Conservation (phyloP, 2,329 filamentous ascomycete genomes). For the Hypoxylon sp. region DNA sequence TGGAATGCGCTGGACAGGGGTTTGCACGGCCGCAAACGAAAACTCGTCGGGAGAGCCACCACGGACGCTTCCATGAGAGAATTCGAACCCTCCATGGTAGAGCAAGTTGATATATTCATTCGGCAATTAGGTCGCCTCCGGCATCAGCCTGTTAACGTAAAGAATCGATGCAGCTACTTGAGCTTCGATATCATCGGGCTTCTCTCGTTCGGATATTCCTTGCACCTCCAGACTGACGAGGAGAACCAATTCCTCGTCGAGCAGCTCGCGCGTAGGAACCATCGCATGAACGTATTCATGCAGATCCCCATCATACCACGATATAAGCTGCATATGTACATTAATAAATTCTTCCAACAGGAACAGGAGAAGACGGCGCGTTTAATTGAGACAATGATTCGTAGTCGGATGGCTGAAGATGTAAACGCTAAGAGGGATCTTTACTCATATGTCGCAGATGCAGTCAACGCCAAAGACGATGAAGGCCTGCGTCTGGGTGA, state of each 20-base stretch:
- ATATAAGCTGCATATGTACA: slow-evolving; percentile 1
- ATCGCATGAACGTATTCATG: slow-evolving; percentile 29
- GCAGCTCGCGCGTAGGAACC: slow-evolving; percentile 3
- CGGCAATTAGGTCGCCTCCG: background rate
- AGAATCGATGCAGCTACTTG: slow-evolving; percentile 16
- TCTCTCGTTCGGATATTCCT: slow-evolving; percentile 36
- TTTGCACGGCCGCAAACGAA: slow-evolving; percentile 37
- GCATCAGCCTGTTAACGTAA: slow-evolving; percentile 35
- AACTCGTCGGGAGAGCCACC: slow-evolving; percentile 32
- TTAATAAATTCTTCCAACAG: slow-evolving; percentile 20
- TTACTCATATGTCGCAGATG: slow-evolving; percentile 63
- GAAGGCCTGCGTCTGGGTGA: slow-evolving; percentile 24
- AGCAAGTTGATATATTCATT: slow-evolving; percentile 41
- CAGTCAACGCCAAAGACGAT: slow-evolving; percentile 14
- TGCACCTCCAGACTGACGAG: slow-evolving; percentile 33
- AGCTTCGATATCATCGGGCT: slow-evolving; percentile 38
- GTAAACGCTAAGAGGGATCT: slow-evolving; percentile 59
- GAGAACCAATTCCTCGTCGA: slow-evolving; percentile 25
- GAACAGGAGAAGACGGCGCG: slow-evolving; percentile 15
- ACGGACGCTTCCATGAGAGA: slow-evolving; percentile 35
- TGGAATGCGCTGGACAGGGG: slow-evolving; percentile 31
- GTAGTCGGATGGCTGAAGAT: slow-evolving; percentile 10
- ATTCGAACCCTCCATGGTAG: slow-evolving; percentile 40
- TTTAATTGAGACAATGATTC: slow-evolving; percentile 33
- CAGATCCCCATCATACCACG: slow-evolving; percentile 22